Conservation (phyloP, 2,329 filamentous ascomycete genomes). For the Thielaviopsis musarum region DNA sequence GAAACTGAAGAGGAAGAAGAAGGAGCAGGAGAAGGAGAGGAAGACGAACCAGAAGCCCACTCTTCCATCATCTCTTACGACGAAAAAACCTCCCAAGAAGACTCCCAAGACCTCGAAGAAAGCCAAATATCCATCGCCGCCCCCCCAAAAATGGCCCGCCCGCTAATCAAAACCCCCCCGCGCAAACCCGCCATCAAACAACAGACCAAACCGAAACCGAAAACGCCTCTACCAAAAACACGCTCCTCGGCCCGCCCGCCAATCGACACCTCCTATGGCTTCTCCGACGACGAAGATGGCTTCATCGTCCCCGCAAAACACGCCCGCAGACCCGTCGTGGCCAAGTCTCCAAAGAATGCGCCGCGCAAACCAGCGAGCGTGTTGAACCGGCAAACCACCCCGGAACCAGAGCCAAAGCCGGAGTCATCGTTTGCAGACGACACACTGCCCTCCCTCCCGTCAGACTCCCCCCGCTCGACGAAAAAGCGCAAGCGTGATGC, state of each 20-base stretch:
- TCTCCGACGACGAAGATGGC: constrained; percentile 15
- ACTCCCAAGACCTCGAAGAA: background rate
- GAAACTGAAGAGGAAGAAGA: background rate
- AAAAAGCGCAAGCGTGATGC: background rate
- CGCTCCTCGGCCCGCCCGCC: background rate
- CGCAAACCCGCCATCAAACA: background rate
- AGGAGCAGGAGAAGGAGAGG: background rate
- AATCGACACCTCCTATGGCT: constrained; percentile 14
- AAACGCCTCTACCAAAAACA: background rate
- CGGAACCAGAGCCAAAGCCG: background rate
- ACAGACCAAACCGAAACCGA: background rate
- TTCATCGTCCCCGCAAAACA: constrained; percentile 5
- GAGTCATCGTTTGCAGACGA: background rate
- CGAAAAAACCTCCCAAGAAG: background rate
- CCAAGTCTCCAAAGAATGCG: background rate
- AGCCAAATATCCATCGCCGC: background rate
- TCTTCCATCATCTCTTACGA: background rate
- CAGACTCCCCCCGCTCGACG: background rate
- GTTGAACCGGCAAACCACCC: background rate
- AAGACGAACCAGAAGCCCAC: background rate
- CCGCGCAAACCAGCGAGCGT: background rate
- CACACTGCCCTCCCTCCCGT: background rate
- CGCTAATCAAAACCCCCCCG: background rate
- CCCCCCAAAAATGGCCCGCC: background rate
- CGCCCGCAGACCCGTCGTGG: background rate